Evolutionary conservation across 2,329 filamentous ascomycete species (phyloP).

Genomic region (Cryphonectria carpinicola): DNA sequence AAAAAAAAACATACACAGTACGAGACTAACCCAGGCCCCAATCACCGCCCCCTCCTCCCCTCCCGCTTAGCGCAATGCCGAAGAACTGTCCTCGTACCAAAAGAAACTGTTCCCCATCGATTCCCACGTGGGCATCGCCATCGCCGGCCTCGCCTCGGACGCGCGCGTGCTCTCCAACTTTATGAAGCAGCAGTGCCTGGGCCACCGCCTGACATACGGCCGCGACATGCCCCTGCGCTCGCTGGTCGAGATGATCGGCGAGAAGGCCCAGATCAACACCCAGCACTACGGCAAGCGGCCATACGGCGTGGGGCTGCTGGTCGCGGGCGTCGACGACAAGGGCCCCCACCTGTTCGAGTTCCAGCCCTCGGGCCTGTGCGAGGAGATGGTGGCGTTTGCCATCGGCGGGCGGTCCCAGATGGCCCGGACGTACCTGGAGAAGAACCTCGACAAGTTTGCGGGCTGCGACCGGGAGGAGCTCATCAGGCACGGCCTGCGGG

Average conservation of each 20-base stretch:
- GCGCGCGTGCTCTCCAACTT: constrained; percentile 99
- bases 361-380: constrained; percentile 92
- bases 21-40: constrained; percentile 16
- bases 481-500: constrained; percentile 85
- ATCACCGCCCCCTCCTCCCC: neutral
- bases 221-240: constrained; percentile 88
- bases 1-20: neutral
- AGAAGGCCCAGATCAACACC: constrained; percentile 96
- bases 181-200: constrained; percentile 99
- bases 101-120: constrained; percentile 99
- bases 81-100: constrained; percentile 99
- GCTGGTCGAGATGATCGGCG: constrained; percentile 89
- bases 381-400: constrained; percentile 95
- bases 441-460: constrained; percentile 83
- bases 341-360: constrained; percentile 98
- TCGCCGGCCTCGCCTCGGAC: constrained; percentile 95
- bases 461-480: constrained; percentile 80
- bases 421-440: constrained; percentile 95
- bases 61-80: constrained; percentile 82
- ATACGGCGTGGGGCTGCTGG: constrained; percentile 91
- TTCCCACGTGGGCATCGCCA: constrained; percentile 91
- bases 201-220: constrained; percentile 93
- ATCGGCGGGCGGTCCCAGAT: constrained; percentile 97
- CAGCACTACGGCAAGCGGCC: constrained; percentile 96
- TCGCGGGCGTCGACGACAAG: constrained; percentile 90